Evolutionary conservation across 208 protist species (phyloP), one percentile per base, ranked within the genome.

Genomic region (Trypanosoma melophagium): DNA sequence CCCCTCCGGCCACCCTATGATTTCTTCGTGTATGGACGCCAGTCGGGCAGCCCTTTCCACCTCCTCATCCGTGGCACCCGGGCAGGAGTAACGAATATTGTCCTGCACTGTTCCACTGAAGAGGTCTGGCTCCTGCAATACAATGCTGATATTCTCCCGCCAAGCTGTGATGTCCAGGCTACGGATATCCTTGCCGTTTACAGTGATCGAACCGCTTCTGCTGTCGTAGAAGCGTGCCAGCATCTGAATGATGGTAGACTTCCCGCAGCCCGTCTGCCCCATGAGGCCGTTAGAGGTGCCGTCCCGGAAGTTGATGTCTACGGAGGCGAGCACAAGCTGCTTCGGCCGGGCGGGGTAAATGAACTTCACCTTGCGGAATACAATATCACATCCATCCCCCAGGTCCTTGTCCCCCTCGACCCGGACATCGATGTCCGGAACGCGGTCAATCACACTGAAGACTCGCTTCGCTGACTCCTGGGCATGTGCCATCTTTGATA

Each of bases 101-200:
- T 97, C 83, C 12, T 78, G 75, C 38, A 98, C 83, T 19, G 87
- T 96, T 10, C 83, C 89, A 38, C 74, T 83, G 77, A 98, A 98
- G 4, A 98, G 84, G 40, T 90, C 74, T 5, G 90, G 90, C 70
- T 96, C 87, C 77, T 96, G 88, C 66, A 90, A 65, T 38, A 95
- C 85, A 45, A 93, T 77, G 59, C 81, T 85, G 25, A 96, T 66
- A 55, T 87, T 79, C 53, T 71, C 22, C 14, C 87, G 90, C 81
- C 92, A 89, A 59, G 54, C 62, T 3, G 56, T 22, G 28, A 87
- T 82, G 71, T 85, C 77, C 1, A 96, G 56, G 5, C 60, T 49
- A 9, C 47, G 56, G 52, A 96, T 53, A 60, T 81, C 64, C 49
- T 83, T 75, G 17, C 80, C 81, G 45, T 95, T 91, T 19, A 96